Conservation (phyloP, 305 asterid species). For the Fraxinus angustifolia region DNA sequence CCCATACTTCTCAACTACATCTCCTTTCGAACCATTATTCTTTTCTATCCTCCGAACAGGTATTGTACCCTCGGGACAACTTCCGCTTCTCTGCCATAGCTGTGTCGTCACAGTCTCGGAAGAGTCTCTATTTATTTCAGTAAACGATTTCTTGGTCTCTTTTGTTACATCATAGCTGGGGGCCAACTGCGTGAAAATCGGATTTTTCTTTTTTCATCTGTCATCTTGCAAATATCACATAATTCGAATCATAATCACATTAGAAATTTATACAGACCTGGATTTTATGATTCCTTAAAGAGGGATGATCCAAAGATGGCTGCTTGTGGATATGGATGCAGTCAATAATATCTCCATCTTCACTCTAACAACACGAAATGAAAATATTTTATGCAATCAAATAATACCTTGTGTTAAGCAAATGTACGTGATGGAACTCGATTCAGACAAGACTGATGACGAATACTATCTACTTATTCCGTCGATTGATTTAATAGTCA, state of each 20-base stretch:
- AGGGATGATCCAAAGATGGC: constrained; percentile 65
- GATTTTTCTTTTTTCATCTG: background rate
- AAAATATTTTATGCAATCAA: background rate
- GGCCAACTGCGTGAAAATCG: constrained; percentile 25
- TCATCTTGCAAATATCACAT: background rate
- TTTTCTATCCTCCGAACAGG: constrained; percentile 41
- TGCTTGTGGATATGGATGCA: constrained; percentile 62
- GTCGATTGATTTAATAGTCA: background rate
- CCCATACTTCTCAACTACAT: background rate
- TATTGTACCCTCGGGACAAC: constrained; percentile 67
- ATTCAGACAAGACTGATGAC: background rate
- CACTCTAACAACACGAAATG: constrained; percentile 35
- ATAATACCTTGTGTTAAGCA: background rate
- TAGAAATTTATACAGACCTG: constrained; percentile 35
- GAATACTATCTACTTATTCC: background rate
- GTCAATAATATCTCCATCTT: constrained; percentile 66
- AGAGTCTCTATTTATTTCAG: background rate
- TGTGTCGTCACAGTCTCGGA: constrained; percentile 28
- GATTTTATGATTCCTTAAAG: constrained; percentile 56
- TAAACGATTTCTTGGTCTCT: background rate
- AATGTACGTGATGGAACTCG: background rate
- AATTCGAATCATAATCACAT: background rate
- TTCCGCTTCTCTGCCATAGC: constrained; percentile 60
- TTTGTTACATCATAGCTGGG: constrained; percentile 28
- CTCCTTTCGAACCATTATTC: constrained; percentile 1